Percentiles rank a stretch among this genome's conserved stretches.
Conservation (phyloP, 305 asterid genomes). For the Fraxinus nigra region DNA sequence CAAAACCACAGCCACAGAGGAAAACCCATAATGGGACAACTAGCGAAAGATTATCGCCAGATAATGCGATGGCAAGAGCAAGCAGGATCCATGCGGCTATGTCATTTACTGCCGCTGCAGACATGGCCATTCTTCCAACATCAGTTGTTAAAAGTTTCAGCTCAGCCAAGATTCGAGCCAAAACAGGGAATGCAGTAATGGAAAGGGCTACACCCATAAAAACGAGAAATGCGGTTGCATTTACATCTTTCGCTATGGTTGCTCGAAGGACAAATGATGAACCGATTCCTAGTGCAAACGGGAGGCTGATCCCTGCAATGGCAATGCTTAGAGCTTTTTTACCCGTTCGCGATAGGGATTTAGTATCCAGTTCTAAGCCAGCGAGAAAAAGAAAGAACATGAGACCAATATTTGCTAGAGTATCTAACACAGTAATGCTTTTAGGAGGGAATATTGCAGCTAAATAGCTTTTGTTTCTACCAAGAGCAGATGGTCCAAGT, state of each 20-base stretch:
- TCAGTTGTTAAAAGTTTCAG: constrained; percentile 50
- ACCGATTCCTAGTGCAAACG: constrained; percentile 43
- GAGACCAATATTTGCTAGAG: constrained; percentile 45
- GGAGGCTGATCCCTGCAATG: constrained; percentile 38
- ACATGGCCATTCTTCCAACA: constrained; percentile 48
- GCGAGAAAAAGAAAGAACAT: constrained; percentile 48
- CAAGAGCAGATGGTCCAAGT: constrained; percentile 54
- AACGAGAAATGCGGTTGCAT: constrained; percentile 33
- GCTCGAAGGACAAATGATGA: constrained; percentile 37
- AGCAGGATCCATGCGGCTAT: constrained; percentile 51
- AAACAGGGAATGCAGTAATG: constrained; percentile 50
- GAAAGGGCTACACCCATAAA: constrained; percentile 57
- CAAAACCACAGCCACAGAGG: constrained; percentile 38
- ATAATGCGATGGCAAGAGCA: constrained; percentile 43
- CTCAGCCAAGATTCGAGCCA: constrained; percentile 48
- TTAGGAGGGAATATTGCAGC: constrained; percentile 39
- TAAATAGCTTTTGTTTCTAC: constrained; percentile 32
- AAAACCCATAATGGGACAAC: constrained; percentile 42
- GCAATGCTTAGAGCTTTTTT: constrained; percentile 42
- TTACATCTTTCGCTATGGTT: constrained; percentile 34
- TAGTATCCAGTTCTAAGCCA: constrained; percentile 40
- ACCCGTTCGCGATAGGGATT: constrained; percentile 37
- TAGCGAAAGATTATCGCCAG: constrained; percentile 34
- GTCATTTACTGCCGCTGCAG: constrained; percentile 49
- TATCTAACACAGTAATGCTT: constrained; percentile 45